phyloP scores from a whole-genome alignment of 2,329 filamentous ascomycete genomes.

The Colletotrichum paranaense region DNA sequence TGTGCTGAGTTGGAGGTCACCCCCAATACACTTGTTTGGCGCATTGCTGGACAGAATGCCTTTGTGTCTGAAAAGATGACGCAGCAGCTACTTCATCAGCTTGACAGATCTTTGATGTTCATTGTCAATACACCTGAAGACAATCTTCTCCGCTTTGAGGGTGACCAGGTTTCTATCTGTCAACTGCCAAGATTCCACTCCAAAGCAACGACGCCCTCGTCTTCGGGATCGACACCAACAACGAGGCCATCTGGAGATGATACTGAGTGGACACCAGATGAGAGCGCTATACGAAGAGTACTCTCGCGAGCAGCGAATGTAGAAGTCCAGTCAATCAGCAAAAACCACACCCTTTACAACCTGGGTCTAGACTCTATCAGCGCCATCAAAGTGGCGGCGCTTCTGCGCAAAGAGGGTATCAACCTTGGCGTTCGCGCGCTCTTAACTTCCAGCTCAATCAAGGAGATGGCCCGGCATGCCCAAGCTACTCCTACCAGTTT shows the following conservation, averaged over 20 bases:
- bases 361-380: constrained; percentile 93
- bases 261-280: constrained; percentile 47
- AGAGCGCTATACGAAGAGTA: constrained; percentile 55
- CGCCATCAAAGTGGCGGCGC: constrained; percentile 82
- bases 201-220: background rate
- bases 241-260: background rate
- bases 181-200: constrained; percentile 62
- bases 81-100: constrained; percentile 61
- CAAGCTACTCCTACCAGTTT: constrained; percentile 44
- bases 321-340: constrained; percentile 66
- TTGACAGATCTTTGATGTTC: constrained; percentile 69
- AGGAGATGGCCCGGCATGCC: constrained; percentile 61
- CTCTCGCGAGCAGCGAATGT: constrained; percentile 71
- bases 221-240: background rate
- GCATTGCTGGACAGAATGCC: constrained; percentile 74
- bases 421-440: constrained; percentile 77
- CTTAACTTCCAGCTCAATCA: constrained; percentile 72
- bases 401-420: constrained; percentile 74
- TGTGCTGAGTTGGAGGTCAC: constrained; percentile 83
- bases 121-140: constrained; percentile 62
- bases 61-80: constrained; percentile 61
- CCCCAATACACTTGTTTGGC: constrained; percentile 70
- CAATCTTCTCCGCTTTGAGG: constrained; percentile 65
- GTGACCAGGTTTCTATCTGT: constrained; percentile 70
- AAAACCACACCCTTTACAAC: constrained; percentile 78